Conservation (phyloP, 768 basidiomycete species). For the Tulasnella sp. region DNA sequence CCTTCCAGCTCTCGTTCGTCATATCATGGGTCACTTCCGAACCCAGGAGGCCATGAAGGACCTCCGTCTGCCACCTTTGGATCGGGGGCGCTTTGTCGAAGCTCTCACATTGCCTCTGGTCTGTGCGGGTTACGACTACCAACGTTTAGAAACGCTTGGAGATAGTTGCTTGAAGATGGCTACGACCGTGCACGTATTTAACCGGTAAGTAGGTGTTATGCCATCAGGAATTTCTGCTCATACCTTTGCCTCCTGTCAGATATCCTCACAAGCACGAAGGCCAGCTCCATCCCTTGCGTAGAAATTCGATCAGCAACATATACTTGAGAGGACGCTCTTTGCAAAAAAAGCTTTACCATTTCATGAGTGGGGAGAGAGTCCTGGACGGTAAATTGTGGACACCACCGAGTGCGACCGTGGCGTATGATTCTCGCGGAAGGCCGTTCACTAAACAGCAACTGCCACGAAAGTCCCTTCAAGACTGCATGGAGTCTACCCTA, state of each 20-base stretch:
- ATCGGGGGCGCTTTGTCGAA: slow-evolving; percentile 52
- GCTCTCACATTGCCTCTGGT: slow-evolving; percentile 69
- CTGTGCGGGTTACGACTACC: slow-evolving; percentile 61
- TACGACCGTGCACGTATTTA: slow-evolving; percentile 67
- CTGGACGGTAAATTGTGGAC: slow-evolving; percentile 49
- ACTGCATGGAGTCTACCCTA: slow-evolving; percentile 80
- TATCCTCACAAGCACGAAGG: slow-evolving; percentile 73
- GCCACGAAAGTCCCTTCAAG: slow-evolving; percentile 67
- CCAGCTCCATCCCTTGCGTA: slow-evolving; percentile 59
- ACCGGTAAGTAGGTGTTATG: slow-evolving; percentile 37
- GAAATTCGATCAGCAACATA: slow-evolving; percentile 59
- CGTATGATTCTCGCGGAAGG: slow-evolving; percentile 16
- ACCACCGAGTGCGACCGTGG: slow-evolving; percentile 38
- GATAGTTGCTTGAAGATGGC: slow-evolving; percentile 75
- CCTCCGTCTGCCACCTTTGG: slow-evolving; percentile 55
- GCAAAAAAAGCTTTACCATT: slow-evolving; percentile 53
- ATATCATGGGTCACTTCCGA: slow-evolving; percentile 58
- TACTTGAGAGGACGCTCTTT: slow-evolving; percentile 61
- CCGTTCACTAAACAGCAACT: slow-evolving; percentile 42
- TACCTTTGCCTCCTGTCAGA: not conserved
- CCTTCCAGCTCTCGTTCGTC: slow-evolving; percentile 60
- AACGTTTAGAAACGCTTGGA: slow-evolving; percentile 79
- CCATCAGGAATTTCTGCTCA: not conserved
- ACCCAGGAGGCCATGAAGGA: slow-evolving; percentile 43
- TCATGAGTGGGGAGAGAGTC: slow-evolving; percentile 52